Conservation (phyloP, 2,329 filamentous ascomycete species). For the Aureobasidium sp. region DNA sequence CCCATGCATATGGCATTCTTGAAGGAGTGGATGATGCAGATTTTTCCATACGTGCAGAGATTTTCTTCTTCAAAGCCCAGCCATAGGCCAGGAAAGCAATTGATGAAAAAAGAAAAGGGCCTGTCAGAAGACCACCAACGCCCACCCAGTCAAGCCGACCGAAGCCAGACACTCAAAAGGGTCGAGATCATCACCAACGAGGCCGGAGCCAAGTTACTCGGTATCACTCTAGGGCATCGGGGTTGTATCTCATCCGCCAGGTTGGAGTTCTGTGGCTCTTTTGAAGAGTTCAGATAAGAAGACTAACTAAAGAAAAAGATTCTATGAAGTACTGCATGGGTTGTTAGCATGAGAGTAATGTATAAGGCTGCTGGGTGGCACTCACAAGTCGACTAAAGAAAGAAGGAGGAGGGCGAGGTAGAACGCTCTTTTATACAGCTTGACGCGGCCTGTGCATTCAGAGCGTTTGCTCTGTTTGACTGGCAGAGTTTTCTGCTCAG, state of each 20-base stretch:
- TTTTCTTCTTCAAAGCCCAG: conserved; percentile 11
- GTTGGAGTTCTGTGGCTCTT: conserved; percentile 88
- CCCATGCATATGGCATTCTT: neutral
- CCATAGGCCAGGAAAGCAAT: conserved; percentile 2
- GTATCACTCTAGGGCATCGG: conserved; percentile 84
- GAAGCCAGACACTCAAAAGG: conserved; percentile 17
- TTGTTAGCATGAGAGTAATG: neutral
- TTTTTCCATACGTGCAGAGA: neutral
- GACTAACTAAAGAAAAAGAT: conserved; percentile 95
- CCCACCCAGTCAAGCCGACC: conserved; percentile 17
- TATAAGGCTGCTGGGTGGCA: no score
- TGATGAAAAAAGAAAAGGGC: conserved; percentile 13
- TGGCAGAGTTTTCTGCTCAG: neutral
- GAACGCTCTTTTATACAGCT: conserved; percentile 3
- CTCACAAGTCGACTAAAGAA: conserved; percentile 16
- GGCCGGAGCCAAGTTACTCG: conserved; percentile 13
- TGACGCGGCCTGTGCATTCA: neutral
- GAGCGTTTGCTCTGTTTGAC: conserved; percentile 5
- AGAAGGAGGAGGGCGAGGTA: conserved; percentile 15
- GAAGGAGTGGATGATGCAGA: neutral
- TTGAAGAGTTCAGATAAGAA: conserved; percentile 86
- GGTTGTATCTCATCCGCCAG: conserved; percentile 87
- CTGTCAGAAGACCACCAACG: conserved; percentile 19
- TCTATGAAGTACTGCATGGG: conserved; percentile 40
- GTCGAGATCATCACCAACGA: conserved; percentile 19